Evolutionary conservation across 257 asterid genomes (phyloP).

Genomic region (Nicotiana otophora): DNA sequence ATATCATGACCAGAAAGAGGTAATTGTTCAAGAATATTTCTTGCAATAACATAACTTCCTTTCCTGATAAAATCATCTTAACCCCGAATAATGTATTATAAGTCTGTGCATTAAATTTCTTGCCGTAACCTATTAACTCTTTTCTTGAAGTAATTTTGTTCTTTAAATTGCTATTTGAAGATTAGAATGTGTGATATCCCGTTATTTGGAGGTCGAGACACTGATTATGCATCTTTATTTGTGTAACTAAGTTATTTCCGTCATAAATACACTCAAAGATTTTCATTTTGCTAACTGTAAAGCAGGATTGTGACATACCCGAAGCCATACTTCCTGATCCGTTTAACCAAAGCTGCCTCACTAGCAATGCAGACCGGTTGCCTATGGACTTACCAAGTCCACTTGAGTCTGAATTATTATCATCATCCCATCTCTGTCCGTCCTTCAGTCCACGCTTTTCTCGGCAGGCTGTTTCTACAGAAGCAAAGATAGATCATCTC

Average conservation of each 20-base stretch:
- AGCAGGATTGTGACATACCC: conserved; percentile 60
- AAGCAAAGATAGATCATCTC: conserved; percentile 30
- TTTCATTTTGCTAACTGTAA: conserved; percentile 17
- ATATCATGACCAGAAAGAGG: neutral
- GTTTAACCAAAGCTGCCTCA: conserved; percentile 30
- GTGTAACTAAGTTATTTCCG: neutral
- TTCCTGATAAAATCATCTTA: neutral
- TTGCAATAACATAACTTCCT: neutral
- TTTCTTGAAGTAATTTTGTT: neutral
- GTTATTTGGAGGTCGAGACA: neutral
- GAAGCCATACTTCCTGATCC: conserved; percentile 75
- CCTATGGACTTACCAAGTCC: conserved; percentile 26
- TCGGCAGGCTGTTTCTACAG: conserved; percentile 26
- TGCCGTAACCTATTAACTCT: neutral
- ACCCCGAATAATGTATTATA: neutral
- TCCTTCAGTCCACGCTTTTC: conserved; percentile 33
- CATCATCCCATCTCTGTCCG: conserved; percentile 52
- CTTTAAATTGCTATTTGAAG: neutral
- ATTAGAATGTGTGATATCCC: neutral
- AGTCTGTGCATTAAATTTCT: neutral
- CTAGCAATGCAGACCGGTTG: conserved; percentile 21
- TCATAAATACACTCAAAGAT: conserved; percentile 11
- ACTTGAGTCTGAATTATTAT: conserved; percentile 28
- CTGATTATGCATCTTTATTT: neutral
- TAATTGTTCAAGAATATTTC: neutral